phyloP scores from a whole-genome alignment of 106 monocot genomes.

The Acorus gramineus region DNA sequence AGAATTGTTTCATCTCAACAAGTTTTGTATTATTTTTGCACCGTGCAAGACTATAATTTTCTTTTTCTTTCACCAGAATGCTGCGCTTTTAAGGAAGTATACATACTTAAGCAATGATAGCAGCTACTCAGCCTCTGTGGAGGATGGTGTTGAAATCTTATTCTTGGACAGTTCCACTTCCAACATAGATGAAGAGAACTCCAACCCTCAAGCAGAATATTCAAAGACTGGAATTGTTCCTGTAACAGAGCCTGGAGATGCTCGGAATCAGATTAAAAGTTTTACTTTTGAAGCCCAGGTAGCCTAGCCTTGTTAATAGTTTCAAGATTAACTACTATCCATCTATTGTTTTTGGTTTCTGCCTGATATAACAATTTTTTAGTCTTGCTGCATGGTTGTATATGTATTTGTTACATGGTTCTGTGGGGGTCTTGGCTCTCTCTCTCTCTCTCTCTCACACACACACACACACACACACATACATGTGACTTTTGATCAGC shows the following conservation, averaged over 20 bases:
- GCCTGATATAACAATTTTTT: background rate
- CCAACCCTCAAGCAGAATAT: background rate
- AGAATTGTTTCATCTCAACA: too few relatives aligned
- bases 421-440: too few relatives aligned
- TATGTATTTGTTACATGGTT: too few relatives aligned
- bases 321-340: background rate
- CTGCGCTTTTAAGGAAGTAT: slow-evolving; percentile 58
- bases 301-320: background rate
- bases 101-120: slow-evolving; percentile 75
- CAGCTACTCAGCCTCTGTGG: slow-evolving; percentile 64
- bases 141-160: slow-evolving; percentile 83
- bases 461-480: too few relatives aligned
- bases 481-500: background rate
- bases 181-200: slow-evolving; percentile 14
- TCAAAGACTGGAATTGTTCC: slow-evolving; percentile 11
- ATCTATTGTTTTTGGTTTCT: background rate
- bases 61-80: slow-evolving; percentile 47
- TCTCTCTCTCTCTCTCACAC: background rate
- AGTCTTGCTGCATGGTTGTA: too few relatives aligned
- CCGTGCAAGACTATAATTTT: background rate
- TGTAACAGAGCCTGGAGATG: slow-evolving; percentile 9
- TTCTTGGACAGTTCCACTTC: slow-evolving; percentile 19
- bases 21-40: too few relatives aligned
- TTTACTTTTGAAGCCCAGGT: slow-evolving; percentile 96
- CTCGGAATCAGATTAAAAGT: slow-evolving; percentile 21